A percentile compares a stretch with the other conserved stretches of the same genome.
Evolutionary conservation across 2,329 filamentous ascomycete genomes (phyloP).

Genomic region (Phoma sp.): DNA sequence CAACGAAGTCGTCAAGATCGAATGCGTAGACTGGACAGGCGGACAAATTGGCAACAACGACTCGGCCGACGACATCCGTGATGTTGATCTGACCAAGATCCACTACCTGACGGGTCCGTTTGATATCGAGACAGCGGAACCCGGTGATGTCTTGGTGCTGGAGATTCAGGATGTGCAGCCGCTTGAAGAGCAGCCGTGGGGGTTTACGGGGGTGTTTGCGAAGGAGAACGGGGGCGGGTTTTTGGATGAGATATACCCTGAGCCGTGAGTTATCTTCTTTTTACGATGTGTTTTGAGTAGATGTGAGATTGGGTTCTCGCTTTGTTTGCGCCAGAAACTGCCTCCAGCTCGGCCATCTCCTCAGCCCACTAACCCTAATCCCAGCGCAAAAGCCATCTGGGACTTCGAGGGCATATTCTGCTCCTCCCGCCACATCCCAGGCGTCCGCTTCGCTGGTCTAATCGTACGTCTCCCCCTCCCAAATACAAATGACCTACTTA

Average conservation of each 20-base stretch:
- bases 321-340: not conserved
- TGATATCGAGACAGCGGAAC: conserved; percentile 81
- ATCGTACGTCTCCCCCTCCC: conserved; percentile 54
- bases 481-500: too few relatives aligned
- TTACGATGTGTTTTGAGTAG: too few relatives aligned
- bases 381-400: conserved; percentile 75
- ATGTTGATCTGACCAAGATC: conserved; percentile 82
- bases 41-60: conserved; percentile 91
- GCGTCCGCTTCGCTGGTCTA: conserved; percentile 84
- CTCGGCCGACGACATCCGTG: conserved; percentile 83
- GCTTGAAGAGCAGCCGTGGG: conserved; percentile 84
- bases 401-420: conserved; percentile 81
- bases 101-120: conserved; percentile 93
- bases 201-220: conserved; percentile 84
- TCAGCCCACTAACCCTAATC: not conserved
- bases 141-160: conserved; percentile 82
- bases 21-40: conserved; percentile 78
- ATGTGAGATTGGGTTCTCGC: too few relatives aligned
- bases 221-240: conserved; percentile 87
- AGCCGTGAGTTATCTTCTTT: conserved; percentile 63
- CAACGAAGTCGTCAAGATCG: conserved; percentile 89
- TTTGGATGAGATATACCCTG: conserved; percentile 83
- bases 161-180: conserved; percentile 95
- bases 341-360: not conserved
- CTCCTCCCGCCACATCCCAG: conserved; percentile 74